Conservation (phyloP, 192 early-diverging fungal species). For the Globomyces pollinis-pini region DNA sequence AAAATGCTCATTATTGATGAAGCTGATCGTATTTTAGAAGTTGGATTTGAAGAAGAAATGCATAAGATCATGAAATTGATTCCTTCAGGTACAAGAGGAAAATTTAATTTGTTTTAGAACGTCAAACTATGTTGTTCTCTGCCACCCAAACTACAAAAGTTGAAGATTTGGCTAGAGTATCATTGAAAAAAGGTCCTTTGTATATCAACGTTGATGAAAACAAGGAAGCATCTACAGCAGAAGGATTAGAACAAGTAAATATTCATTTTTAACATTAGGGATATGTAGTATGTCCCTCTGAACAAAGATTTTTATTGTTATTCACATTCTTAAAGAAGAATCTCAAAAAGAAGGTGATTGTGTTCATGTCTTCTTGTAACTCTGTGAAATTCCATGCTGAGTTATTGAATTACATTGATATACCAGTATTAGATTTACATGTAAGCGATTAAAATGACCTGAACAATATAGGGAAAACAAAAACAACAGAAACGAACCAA, state of each 20-base stretch:
- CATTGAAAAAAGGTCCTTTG: constrained; percentile 88
- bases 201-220: constrained; percentile 99
- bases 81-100: constrained; percentile 62
- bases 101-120: constrained; percentile 20
- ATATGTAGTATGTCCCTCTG: constrained; percentile 89
- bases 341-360: constrained; percentile 97
- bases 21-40: constrained; percentile 96
- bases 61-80: constrained; percentile 92
- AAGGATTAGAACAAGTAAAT: constrained; percentile 88
- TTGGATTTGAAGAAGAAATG: constrained; percentile 99
- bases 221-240: constrained; percentile 91
- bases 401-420: constrained; percentile 97
- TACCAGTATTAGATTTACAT: constrained; percentile 96
- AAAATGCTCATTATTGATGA: constrained; percentile 92
- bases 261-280: constrained; percentile 33
- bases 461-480: constrained; percentile 62
- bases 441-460: constrained; percentile 34
- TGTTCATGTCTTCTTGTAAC: constrained; percentile 97
- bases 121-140: constrained; percentile 98
- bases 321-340: constrained; percentile 99
- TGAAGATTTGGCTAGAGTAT: constrained; percentile 95
- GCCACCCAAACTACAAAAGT: constrained; percentile 99
- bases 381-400: constrained; percentile 97
- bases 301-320: constrained; percentile 89
- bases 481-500: constrained; percentile 98